Conservation (phyloP, 179 eudicot species). For the Silene vulgaris region DNA sequence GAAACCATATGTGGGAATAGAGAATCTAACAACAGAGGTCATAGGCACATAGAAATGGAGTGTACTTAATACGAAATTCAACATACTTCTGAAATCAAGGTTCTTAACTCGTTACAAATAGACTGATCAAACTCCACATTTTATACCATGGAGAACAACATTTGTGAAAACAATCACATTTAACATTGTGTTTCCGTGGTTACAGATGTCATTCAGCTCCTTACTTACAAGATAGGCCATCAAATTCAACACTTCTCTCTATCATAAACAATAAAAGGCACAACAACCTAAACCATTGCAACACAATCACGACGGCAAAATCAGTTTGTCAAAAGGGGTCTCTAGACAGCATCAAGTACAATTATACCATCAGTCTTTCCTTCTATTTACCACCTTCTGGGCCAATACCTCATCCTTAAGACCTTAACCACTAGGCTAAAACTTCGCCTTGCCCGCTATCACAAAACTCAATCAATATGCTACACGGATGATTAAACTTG, state of each 20-base stretch:
- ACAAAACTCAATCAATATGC: background rate
- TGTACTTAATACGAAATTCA: background rate
- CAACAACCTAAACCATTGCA: background rate
- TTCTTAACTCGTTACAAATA: background rate
- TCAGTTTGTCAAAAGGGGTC: background rate
- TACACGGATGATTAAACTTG: background rate
- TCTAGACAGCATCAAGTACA: background rate
- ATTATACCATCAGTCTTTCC: background rate
- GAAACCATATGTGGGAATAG: background rate
- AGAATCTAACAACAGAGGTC: background rate
- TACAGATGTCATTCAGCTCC: background rate
- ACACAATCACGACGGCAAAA: background rate
- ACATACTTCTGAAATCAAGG: background rate
- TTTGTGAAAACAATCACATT: too few species aligned
- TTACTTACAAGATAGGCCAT: background rate
- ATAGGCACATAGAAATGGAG: background rate
- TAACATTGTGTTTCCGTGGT: background rate
- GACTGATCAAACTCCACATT: too few species aligned
- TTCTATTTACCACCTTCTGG: background rate
- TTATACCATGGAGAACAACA: too few species aligned
- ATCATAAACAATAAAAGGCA: background rate
- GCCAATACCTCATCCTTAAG: background rate
- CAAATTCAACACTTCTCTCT: constrained; percentile 3
- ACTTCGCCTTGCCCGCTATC: background rate
- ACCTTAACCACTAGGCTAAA: background rate